Conservation (phyloP, 257 asterid species). For the Nicotiana undulata region DNA sequence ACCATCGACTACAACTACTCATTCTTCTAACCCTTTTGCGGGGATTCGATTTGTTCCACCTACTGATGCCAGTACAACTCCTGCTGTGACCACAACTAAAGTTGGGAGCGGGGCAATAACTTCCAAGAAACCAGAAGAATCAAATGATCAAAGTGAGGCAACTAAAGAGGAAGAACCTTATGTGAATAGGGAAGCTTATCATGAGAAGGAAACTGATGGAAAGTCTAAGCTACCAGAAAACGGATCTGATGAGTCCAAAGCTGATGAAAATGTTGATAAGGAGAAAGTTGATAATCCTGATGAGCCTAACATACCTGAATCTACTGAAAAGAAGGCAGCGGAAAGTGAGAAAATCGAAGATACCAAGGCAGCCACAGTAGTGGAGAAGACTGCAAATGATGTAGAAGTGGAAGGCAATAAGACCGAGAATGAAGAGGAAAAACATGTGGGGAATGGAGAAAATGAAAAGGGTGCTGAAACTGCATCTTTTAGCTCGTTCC, state of each 20-base stretch:
- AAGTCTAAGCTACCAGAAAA: constrained; percentile 24
- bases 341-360: constrained; percentile 1
- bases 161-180: neutral
- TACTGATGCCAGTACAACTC: constrained; percentile 18
- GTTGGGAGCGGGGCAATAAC: neutral
- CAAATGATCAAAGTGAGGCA: constrained; percentile 7
- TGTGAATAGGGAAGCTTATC: constrained; percentile 9
- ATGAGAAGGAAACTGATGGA: constrained; percentile 19
- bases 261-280: constrained; percentile 20
- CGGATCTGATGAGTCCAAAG: constrained; percentile 19
- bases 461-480: constrained; percentile 40
- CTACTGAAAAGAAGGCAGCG: constrained; percentile 9
- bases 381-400: constrained; percentile 18
- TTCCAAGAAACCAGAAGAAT: neutral
- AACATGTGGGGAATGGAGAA: constrained; percentile 24
- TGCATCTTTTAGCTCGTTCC: constrained; percentile 67
- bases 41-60: constrained; percentile 53
- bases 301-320: constrained; percentile 1
- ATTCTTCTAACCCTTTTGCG: constrained; percentile 71
- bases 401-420: constrained; percentile 24
- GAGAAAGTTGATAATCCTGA: constrained; percentile 13
- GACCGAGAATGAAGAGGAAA: constrained; percentile 26
- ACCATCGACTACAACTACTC: constrained; percentile 34
- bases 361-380: constrained; percentile 20
- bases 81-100: constrained; percentile 8